Percentiles rank a stretch among this genome's conserved stretches.
Conservation (phyloP, 1,284 basidiomycete species). For the Boletus holoroseus region DNA sequence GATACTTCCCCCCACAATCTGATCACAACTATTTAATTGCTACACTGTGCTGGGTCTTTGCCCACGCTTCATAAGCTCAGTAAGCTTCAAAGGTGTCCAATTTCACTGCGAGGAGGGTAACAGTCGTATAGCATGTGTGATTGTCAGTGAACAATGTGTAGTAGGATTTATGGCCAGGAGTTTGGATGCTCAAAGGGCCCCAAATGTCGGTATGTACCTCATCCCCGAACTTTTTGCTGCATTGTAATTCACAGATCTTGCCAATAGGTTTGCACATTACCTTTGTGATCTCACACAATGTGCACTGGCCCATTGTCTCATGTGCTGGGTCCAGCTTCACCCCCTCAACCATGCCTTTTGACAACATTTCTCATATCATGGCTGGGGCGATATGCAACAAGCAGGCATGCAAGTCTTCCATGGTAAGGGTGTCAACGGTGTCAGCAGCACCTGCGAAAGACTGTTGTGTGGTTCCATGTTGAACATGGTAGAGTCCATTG, state of each 20-base stretch:
- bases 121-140: not conserved
- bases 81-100: not conserved
- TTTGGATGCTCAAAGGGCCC: not conserved
- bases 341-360: not conserved
- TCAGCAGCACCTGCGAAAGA: not conserved
- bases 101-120: not conserved
- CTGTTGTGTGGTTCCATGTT: no score
- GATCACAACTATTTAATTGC: not conserved
- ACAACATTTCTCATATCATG: not conserved
- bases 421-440: not conserved
- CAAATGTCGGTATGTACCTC: not conserved
- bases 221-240: fast-evolving
- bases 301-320: not conserved
- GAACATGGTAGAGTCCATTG: no score
- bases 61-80: not conserved
- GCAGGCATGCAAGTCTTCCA: not conserved
- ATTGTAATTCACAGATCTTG: not conserved
- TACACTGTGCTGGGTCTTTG: not conserved
- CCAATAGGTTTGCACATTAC: not conserved
- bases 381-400: not conserved
- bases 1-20: not conserved
- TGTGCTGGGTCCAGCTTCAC: not conserved
- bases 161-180: not conserved
- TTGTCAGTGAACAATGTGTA: not conserved
- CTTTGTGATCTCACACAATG: not conserved